Evolutionary conservation across 2,329 filamentous ascomycete genomes (phyloP), one percentile per base, ranked within the genome.

Genomic region (Colletotrichum theobromicola): DNA sequence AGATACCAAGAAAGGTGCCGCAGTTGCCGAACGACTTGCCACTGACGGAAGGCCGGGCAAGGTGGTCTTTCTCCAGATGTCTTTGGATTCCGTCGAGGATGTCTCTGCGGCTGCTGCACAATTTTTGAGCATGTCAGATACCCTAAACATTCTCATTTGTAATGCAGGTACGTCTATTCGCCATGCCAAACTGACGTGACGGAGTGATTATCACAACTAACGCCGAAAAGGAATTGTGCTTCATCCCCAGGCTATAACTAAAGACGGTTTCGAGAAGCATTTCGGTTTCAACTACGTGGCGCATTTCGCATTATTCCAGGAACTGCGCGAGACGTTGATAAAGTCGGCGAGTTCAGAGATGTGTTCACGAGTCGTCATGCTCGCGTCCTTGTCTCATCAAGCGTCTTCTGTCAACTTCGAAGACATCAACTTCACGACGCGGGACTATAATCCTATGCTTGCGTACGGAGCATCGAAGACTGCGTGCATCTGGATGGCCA

Each of bases 261-360:
- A 46, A 2, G 78, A 80, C 28, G 79, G 78, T 21, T 75, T 75
- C 50, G 80, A 81, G 76, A 78, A 78, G 0, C 88, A 90, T 69
- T 87, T 91, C 69, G 89, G 84, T 30, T 86, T 84, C 5, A 90
- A 91, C 78, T 85, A 91, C 77, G 80, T 92, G 1, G 84, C 81
- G 12, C 87, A 90, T 75, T 91, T 90, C 80, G 83, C 90, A 0
- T 83, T 91, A n/a, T 87, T 89, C 77, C 82, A 88, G 24, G 83
- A 89, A 2, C 81, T 91, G 35, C 87, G 87, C 42, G 79, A 83
- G 0, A 78, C 84, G 0, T 78, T 91, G 4, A 78, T 90, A 0
- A 76, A 24, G 10, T 24, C 24, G 2, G 53, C 53, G 7, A 3
- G 13, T 28, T 15, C 53, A 7, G 7, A 7, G 4, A 24, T 24